These are phyloP conservation scores for Cordia subcordata DNA, from an alignment of 257 asterid genomes.

Conservation along the genomic window DNA sequence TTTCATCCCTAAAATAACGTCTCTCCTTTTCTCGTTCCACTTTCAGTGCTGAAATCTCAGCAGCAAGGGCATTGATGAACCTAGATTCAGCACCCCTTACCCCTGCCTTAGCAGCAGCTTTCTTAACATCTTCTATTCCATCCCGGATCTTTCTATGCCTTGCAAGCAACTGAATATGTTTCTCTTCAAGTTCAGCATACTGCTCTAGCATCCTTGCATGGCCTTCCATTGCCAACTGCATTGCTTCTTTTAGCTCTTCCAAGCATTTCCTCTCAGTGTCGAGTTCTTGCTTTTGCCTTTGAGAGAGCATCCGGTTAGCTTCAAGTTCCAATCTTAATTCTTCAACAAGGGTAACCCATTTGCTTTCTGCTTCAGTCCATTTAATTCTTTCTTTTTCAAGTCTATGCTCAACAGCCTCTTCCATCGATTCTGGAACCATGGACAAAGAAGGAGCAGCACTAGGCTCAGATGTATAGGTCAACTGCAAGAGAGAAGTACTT, in stretches of 20 bases:
- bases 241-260: slow-evolving; percentile 94
- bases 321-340: slow-evolving; percentile 71
- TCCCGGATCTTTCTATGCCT: slow-evolving; percentile 75
- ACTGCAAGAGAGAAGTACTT: slow-evolving; percentile 55
- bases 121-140: slow-evolving; percentile 89
- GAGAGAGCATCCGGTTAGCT: slow-evolving; percentile 40
- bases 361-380: slow-evolving; percentile 90
- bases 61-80: slow-evolving; percentile 87
- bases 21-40: slow-evolving; percentile 89
- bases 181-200: slow-evolving; percentile 93
- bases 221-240: slow-evolving; percentile 98
- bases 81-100: slow-evolving; percentile 86
- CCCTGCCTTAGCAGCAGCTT: slow-evolving; percentile 95
- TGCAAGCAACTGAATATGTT: slow-evolving; percentile 78
- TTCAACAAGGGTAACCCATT: slow-evolving; percentile 84
- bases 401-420: slow-evolving; percentile 53
- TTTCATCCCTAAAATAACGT: slow-evolving; percentile 74
- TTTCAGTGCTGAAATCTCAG: slow-evolving; percentile 74
- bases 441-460: slow-evolving; percentile 39
- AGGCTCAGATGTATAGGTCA: slow-evolving; percentile 62
- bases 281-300: slow-evolving; percentile 75
- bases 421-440: slow-evolving; percentile 38
- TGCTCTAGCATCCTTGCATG: slow-evolving; percentile 99
- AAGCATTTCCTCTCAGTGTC: slow-evolving; percentile 75
- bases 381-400: slow-evolving; percentile 64